phyloP scores from a whole-genome alignment of 352 stramenopile species.

The Phytophthora lateralis region DNA sequence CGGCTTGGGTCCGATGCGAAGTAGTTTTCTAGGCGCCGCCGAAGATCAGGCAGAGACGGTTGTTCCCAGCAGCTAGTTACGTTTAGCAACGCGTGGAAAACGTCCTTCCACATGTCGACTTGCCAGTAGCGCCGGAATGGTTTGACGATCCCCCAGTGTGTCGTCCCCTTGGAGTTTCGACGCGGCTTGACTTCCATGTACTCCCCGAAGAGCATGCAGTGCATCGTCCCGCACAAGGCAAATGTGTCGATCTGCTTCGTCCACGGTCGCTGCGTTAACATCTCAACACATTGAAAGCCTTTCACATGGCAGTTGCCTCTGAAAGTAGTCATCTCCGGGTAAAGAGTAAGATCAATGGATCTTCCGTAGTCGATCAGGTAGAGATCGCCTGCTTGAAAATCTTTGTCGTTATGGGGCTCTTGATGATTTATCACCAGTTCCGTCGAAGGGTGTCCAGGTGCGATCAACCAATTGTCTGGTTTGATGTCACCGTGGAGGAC shows the following conservation, averaged over 20 bases:
- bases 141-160: conserved; percentile 52
- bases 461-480: conserved; percentile 87
- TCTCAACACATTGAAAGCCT: conserved; percentile 87
- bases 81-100: conserved; percentile 82
- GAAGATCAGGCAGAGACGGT: conserved; percentile 53
- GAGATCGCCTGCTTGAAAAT: conserved; percentile 52
- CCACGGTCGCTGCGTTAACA: conserved; percentile 77
- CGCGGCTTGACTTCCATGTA: conserved; percentile 78
- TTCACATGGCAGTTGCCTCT: conserved; percentile 81
- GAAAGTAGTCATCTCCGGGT: conserved; percentile 63
- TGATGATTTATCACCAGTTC: conserved; percentile 18
- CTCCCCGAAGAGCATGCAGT: conserved; percentile 86
- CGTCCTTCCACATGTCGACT: conserved; percentile 64
- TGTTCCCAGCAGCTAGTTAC: conserved; percentile 68
- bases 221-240: conserved; percentile 69
- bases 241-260: conserved; percentile 89
- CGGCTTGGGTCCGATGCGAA: conserved; percentile 48
- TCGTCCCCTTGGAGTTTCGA: conserved; percentile 26
- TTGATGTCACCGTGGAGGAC: conserved; percentile 89
- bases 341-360: conserved; percentile 75
- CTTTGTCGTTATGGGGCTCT: conserved; percentile 11
- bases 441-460: conserved; percentile 28
- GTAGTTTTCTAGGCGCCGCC: conserved; percentile 59
- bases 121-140: conserved; percentile 87
- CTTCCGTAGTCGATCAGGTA: conserved; percentile 87